Evolutionary conservation across 768 basidiomycete genomes (phyloP).

Genomic region (Inosperma sp.): DNA sequence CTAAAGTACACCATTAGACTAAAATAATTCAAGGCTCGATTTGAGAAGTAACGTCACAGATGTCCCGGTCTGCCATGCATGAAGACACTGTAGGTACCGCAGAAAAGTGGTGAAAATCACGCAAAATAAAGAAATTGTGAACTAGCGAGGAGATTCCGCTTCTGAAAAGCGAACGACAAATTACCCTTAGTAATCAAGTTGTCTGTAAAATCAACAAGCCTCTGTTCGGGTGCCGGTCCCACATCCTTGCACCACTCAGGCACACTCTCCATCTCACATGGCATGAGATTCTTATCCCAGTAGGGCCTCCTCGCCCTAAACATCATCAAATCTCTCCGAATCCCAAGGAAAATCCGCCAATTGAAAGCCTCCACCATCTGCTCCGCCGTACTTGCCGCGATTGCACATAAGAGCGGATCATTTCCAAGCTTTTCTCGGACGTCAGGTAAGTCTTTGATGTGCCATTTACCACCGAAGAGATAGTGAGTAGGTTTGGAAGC

Average conservation of each 20-base stretch:
- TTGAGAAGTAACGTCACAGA: too few species aligned
- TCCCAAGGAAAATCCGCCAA: background rate
- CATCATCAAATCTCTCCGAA: background rate
- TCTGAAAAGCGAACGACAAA: background rate
- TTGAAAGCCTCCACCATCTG: background rate
- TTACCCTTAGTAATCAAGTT: background rate
- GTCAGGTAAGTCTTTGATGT: conserved; percentile 2
- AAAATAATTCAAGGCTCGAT: too few species aligned
- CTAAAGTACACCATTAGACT: too few species aligned
- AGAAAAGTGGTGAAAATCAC: too few species aligned
- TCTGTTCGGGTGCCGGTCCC: too few species aligned
- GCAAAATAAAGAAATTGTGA: conserved; percentile 2
- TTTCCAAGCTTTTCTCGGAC: background rate
- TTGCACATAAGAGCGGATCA: too few species aligned
- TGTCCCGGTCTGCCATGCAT: too few species aligned
- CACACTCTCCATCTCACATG: background rate
- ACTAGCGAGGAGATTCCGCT: background rate
- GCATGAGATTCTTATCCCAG: background rate
- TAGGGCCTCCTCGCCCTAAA: background rate
- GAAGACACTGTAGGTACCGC: too few species aligned
- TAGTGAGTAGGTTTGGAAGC: background rate
- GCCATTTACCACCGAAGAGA: background rate
- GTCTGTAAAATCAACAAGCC: too few species aligned
- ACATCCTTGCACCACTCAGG: too few species aligned
- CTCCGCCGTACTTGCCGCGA: too few species aligned